phyloP scores from a whole-genome alignment of 139 green algal genomes.

The Edaphochlamys debaryana region DNA sequence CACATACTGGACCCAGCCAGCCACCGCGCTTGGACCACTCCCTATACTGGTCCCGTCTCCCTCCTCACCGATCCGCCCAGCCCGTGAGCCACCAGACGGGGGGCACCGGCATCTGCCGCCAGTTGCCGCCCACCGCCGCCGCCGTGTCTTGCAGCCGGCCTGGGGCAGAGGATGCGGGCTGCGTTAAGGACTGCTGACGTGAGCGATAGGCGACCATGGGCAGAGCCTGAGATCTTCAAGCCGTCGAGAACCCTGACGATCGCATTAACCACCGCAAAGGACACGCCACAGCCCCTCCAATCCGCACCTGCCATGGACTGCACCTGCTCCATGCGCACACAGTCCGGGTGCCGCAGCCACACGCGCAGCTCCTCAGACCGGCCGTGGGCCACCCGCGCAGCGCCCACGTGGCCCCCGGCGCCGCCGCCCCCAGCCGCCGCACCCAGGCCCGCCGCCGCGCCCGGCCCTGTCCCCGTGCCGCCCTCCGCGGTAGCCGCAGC shows the following conservation, averaged over 20 bases:
- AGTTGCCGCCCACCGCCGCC: slow-evolving; percentile 12
- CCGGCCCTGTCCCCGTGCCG: neutral
- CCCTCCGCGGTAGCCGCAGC: neutral
- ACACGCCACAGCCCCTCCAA: too few species aligned
- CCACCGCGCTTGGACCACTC: too few species aligned
- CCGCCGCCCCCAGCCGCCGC: neutral
- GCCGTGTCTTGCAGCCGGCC: neutral
- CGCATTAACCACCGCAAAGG: too few species aligned
- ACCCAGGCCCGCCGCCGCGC: neutral
- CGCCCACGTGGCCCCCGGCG: neutral
- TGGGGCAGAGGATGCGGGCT: too few species aligned
- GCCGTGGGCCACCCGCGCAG: neutral
- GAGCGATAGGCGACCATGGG: too few species aligned
- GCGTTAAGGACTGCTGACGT: too few species aligned
- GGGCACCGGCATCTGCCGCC: slow-evolving; percentile 31
- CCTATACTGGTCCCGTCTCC: too few species aligned
- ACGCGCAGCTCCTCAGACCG: neutral
- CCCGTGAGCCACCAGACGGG: slow-evolving; percentile 23
- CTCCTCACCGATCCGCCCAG: slow-evolving; percentile 29
- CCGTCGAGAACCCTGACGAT: too few species aligned
- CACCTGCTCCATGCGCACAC: slow-evolving; percentile 34
- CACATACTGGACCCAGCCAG: too few species aligned
- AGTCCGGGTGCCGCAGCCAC: slow-evolving; percentile 19
- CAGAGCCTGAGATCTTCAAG: too few species aligned
- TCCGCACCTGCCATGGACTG: slow-evolving; percentile 12